These are phyloP conservation scores for Senna siamea DNA, from an alignment of 306 rosid species.

Conservation along the genomic window DNA sequence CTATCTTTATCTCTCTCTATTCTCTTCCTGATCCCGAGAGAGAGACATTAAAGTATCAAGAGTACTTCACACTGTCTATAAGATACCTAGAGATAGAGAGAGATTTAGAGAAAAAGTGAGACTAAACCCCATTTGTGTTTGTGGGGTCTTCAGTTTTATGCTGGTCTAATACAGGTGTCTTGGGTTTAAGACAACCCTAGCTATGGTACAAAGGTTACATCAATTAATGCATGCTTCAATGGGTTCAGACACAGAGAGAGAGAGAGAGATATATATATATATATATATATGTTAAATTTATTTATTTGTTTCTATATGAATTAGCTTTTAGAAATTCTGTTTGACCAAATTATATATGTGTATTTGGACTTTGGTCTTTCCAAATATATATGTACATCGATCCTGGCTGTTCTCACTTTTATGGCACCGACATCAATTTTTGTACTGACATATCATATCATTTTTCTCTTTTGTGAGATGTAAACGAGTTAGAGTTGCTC, in stretches of 20 bases:
- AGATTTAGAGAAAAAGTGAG: not conserved
- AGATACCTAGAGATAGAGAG: conserved; percentile 25
- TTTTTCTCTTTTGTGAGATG: not conserved
- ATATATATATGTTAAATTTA: too few species aligned
- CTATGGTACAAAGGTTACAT: not conserved
- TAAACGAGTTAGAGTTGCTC: not conserved
- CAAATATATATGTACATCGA: too few species aligned
- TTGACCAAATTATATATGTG: too few species aligned
- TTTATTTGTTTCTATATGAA: too few species aligned
- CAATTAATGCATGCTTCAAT: not conserved
- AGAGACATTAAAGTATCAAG: conserved; percentile 19
- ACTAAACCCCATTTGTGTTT: not conserved
- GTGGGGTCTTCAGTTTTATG: conserved; percentile 23
- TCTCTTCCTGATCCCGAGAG: conserved; percentile 11
- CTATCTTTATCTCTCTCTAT: conserved; percentile 1
- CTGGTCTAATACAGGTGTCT: conserved; percentile 13
- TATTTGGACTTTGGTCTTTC: too few species aligned
- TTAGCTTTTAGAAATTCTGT: too few species aligned
- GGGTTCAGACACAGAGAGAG: too few species aligned
- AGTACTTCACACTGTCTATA: conserved; percentile 27
- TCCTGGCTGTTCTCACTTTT: not conserved
- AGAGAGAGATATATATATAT: too few species aligned
- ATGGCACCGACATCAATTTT: conserved; percentile 4
- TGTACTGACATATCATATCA: not conserved
- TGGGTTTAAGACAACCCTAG: not conserved